Conservation (phyloP, 352 stramenopile species). For the Globisporangium camurandrum region DNA sequence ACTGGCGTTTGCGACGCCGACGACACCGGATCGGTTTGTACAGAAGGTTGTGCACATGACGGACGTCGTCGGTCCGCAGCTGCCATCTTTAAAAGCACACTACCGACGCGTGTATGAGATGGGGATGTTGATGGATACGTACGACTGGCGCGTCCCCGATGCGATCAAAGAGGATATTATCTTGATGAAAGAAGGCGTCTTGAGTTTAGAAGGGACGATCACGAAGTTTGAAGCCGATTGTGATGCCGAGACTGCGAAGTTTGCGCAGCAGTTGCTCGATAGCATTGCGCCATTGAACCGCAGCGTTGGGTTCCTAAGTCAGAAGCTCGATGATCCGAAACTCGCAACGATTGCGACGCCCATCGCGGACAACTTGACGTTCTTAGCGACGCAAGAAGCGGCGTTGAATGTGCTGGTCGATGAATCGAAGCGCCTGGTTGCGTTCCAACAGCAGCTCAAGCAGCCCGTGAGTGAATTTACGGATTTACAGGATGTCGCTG, state of each 20-base stretch:
- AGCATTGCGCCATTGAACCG: constrained; percentile 75
- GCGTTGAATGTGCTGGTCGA: constrained; percentile 64
- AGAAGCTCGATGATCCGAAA: constrained; percentile 81
- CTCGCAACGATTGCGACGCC: constrained; percentile 68
- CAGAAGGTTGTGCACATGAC: constrained; percentile 87
- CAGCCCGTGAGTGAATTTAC: constrained; percentile 86
- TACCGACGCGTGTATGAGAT: constrained; percentile 84
- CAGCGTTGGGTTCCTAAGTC: constrained; percentile 58
- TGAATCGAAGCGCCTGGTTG: constrained; percentile 77
- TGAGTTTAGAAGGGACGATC: constrained; percentile 84
- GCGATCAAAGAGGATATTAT: constrained; percentile 91
- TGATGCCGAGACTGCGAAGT: constrained; percentile 88
- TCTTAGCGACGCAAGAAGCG: constrained; percentile 63
- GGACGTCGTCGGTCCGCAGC: constrained; percentile 54
- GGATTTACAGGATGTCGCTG: constrained; percentile 81
- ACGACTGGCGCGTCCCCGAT: constrained; percentile 88
- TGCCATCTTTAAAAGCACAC: constrained; percentile 56
- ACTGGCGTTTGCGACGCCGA: constrained; percentile 63
- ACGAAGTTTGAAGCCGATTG: constrained; percentile 87
- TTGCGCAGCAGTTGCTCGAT: constrained; percentile 87
- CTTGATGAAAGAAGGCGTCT: constrained; percentile 90
- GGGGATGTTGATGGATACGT: constrained; percentile 88
- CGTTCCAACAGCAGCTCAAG: constrained; percentile 86
- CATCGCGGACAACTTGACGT: constrained; percentile 70
- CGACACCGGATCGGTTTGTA: constrained; percentile 71